phyloP scores from a whole-genome alignment of 495 filamentous ascomycete species.

The Neurospora sp. region DNA sequence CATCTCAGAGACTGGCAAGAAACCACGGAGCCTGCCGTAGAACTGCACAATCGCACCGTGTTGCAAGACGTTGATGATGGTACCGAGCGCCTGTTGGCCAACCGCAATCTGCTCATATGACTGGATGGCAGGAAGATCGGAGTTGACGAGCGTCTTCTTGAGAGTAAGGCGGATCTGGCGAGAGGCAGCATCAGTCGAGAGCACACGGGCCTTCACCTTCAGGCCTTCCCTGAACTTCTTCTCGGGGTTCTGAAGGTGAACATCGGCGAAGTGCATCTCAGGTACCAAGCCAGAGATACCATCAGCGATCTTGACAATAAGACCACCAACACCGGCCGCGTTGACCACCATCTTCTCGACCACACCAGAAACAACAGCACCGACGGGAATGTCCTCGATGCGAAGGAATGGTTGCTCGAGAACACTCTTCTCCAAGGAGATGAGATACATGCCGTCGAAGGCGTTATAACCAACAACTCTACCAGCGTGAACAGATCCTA shows the following conservation, averaged over 20 bases:
- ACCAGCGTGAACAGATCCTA: constrained; percentile 66
- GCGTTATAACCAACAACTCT: constrained; percentile 78
- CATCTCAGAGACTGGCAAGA: constrained; percentile 91
- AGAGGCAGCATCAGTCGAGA: constrained; percentile 68
- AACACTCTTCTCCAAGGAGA: constrained; percentile 71
- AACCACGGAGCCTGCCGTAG: constrained; percentile 71
- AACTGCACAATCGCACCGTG: constrained; percentile 88
- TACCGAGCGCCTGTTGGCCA: constrained; percentile 70
- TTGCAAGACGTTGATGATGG: constrained; percentile 64
- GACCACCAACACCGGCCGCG: constrained; percentile 58
- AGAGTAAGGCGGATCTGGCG: constrained; percentile 77
- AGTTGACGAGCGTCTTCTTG: constrained; percentile 91
- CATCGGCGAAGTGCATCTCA: constrained; percentile 79
- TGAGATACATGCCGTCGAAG: constrained; percentile 74
- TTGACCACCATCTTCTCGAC: constrained; percentile 76
- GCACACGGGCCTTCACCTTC: constrained; percentile 69
- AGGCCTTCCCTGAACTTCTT: constrained; percentile 88
- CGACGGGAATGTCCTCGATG: constrained; percentile 77
- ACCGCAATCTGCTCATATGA: constrained; percentile 59
- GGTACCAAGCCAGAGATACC: constrained; percentile 80
- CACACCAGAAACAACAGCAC: constrained; percentile 70
- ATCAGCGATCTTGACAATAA: constrained; percentile 75
- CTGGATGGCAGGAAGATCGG: constrained; percentile 62
- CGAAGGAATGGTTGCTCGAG: constrained; percentile 83
- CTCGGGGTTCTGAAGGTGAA: constrained; percentile 81